These are phyloP conservation scores for Coemansia sp. DNA, from an alignment of 192 early-diverging fungal genomes.

Conservation along the genomic window DNA sequence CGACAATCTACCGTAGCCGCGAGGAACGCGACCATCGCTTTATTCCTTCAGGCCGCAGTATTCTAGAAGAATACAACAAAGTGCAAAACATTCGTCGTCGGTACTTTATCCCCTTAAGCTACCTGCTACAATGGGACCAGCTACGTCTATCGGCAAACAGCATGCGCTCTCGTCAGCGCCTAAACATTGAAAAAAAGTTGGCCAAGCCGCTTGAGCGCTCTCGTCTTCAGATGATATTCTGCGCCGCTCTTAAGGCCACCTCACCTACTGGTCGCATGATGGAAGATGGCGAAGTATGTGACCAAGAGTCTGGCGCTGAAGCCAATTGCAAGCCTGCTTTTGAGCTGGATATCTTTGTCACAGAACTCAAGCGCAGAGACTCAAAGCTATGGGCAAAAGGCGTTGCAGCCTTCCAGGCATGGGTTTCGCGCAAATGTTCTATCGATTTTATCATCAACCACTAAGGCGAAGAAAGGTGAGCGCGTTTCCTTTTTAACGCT, in stretches of 20 bases:
- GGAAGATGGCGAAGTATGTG: slow-evolving; percentile 10
- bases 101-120: slow-evolving; percentile 52
- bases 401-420: slow-evolving; percentile 31
- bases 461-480: slow-evolving; percentile 1
- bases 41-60: slow-evolving; percentile 28
- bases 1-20: slow-evolving; percentile 51
- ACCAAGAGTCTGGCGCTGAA: slow-evolving; percentile 3
- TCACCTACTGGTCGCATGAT: background rate
- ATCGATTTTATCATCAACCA: slow-evolving; percentile 47
- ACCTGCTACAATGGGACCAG: slow-evolving; percentile 49
- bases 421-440: slow-evolving; percentile 49
- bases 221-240: slow-evolving; percentile 41
- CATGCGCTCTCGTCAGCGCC: slow-evolving; percentile 14
- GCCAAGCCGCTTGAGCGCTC: slow-evolving; percentile 39
- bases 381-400: slow-evolving; percentile 32
- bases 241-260: slow-evolving; percentile 5
- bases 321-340: slow-evolving; percentile 33
- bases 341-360: slow-evolving; percentile 52
- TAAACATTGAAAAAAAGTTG: slow-evolving; percentile 46
- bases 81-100: slow-evolving; percentile 44
- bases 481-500: background rate
- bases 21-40: slow-evolving; percentile 50
- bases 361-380: slow-evolving; percentile 44
- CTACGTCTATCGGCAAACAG: slow-evolving; percentile 8
- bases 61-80: slow-evolving; percentile 53